Base-by-base conservation (phyloP, 2,329 filamentous ascomycete species). In the Emericellopsis cladophorae region DNA sequence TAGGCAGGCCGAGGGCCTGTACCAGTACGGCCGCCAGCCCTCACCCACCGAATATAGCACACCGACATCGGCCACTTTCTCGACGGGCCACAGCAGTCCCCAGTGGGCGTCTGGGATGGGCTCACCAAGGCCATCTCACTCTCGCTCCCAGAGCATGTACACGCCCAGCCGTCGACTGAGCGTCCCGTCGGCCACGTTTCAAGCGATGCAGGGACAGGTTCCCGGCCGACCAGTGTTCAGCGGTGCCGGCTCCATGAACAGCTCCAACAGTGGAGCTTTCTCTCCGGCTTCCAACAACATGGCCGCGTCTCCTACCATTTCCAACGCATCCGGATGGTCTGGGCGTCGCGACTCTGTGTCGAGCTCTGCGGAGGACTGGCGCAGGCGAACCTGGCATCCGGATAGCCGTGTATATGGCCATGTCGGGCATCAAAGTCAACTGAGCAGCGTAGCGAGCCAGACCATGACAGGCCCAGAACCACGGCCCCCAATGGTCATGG, bases 311-410 rank as follows among this genome's bases (percentile, higher is more conserved):
- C 87, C 87, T 5, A 83, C 78, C 1, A 72, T 66, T 34, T 76
- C 79, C 1, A 69, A 72, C 0, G 76, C 79, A 29, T 31, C 40
- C 9, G 67, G 69, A 7, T 81, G 77, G 60, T 71, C 74, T 5
- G 48, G 40, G 8, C 67, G 81, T 24, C 70, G 81, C 34, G 83
- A 88, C 33, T 83, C 84, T 0, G 66, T 67, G 3, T 65, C 72
- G 8, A 76, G 71, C 40, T 66, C 69, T 16, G 64, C 74, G 1
- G 80, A 87, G 34, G 83, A 85, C 42, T 85, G 80, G 74, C 78
- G 88, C 47, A 72, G 89, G 46, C 76, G 88, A 40, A 95, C 89
- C 3, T 95, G 89, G 89, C 89, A 95, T 59, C 85, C 87, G 1
- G 84, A 87, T 46, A 83, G 79, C 44, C 71, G 74, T 14, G 73